Base-by-base conservation (phyloP, 2,329 filamentous ascomycete species). In the Sphaerulina populicola region DNA sequence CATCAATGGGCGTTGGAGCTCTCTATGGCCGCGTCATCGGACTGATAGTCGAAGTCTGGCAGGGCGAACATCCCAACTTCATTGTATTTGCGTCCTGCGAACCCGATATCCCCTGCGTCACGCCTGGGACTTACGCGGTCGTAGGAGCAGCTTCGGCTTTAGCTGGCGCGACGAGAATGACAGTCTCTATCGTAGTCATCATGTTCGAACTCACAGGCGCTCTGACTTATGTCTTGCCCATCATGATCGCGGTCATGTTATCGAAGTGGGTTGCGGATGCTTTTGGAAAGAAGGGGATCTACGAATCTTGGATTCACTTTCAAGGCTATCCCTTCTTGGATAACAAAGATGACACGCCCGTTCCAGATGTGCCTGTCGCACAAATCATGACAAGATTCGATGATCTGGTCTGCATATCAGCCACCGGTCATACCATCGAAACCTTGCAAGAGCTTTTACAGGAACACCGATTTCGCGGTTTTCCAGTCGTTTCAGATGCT, bases 171-270 rank as follows among this genome's bases (percentile, higher is more conserved):
- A 97, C 91, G 14, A 82, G 91, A 60, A 94, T 98, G 83, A 98
- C 93, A 0, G 89, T 96, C 9, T 96, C 90, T 10, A 96, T 98
- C 59, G 91, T 98, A 4, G 93, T 97, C 63, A 98, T 98, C 72
- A 96, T 96, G 86, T 98, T 98, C 65, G 93, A 98, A 73, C 82
- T 98, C 50, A 98, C 93, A 0, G 93, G 93, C 47, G 93, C 93
- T 1, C 77, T 98, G 27, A 94, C 89, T 0, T 97, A 97, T 66
- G 91, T 98, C 44, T 80, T 98, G 6, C 93, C 93, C 49, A 98
- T 97, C 69, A 98, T 98, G 93, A 87, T 98, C 57, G 89, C 90
- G 39, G 93, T 98, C 64, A 94, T 98, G 90, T 78, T 97, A 40
- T 87, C 87, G 56, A 98, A 98, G 72, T 98, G 93, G 93, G 88